phyloP scores from a whole-genome alignment of 2,329 filamentous ascomycete species.

The Diaporthe australafricana region DNA sequence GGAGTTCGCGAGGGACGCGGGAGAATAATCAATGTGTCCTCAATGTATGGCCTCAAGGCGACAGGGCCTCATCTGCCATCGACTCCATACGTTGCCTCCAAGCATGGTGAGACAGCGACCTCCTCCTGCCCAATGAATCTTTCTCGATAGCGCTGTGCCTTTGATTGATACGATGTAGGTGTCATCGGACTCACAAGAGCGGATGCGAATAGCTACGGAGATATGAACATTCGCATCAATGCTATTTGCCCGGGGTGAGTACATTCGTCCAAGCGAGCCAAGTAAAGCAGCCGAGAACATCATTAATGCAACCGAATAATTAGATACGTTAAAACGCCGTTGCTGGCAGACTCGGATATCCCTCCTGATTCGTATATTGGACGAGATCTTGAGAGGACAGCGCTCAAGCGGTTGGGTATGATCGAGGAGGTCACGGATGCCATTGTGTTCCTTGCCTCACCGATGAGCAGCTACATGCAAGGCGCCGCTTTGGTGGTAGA shows the following conservation, averaged over 20 bases:
- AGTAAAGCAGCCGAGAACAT: too few species aligned
- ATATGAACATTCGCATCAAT: constrained; percentile 8
- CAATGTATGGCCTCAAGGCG: constrained; percentile 62
- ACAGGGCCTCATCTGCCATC: constrained; percentile 49
- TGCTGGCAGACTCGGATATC: neutral
- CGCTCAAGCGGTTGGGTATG: constrained; percentile 58
- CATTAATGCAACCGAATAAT: neutral
- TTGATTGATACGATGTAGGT: neutral
- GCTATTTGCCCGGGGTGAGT: constrained; percentile 10
- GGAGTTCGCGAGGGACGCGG: neutral
- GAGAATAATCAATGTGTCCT: constrained; percentile 66
- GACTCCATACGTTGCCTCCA: constrained; percentile 62
- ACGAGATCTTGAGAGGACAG: constrained; percentile 56
- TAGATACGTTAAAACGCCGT: neutral
- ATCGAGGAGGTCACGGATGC: constrained; percentile 66
- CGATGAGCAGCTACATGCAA: constrained; percentile 64
- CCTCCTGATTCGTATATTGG: constrained; percentile 1
- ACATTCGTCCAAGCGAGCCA: too few species aligned
- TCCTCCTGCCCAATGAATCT: too few species aligned
- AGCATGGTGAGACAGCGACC: constrained; percentile 54
- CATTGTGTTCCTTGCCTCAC: constrained; percentile 62
- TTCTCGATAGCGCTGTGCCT: too few species aligned
- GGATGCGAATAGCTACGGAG: constrained; percentile 14
- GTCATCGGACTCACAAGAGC: neutral
- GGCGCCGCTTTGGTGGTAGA: constrained; percentile 60